Evolutionary conservation across 108 stramenopile genomes (phyloP).

Genomic region (Bacterosira constricta): DNA sequence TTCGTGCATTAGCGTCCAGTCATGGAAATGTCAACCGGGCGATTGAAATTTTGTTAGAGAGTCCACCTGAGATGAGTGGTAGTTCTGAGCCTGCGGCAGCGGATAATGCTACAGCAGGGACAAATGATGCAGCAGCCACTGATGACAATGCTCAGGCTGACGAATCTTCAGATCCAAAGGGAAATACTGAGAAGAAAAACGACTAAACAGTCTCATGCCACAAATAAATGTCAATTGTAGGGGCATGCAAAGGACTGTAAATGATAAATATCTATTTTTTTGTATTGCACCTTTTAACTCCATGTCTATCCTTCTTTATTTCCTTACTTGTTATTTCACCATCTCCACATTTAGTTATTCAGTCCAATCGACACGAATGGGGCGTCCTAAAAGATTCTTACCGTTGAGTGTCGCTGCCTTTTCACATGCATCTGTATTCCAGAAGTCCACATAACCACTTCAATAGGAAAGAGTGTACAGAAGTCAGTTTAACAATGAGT

Average conservation of each 20-base stretch:
- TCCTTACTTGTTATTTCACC: neutral
- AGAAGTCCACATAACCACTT: conserved; percentile 89
- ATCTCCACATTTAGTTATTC: conserved; percentile 55
- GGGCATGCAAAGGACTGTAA: neutral
- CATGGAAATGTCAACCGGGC: conserved; percentile 90
- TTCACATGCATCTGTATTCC: conserved; percentile 89
- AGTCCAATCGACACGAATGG: conserved; percentile 92
- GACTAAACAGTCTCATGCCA: conserved; percentile 37
- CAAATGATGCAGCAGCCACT: conserved; percentile 9
- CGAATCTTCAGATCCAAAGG: conserved; percentile 48
- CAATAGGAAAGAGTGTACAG: conserved; percentile 1
- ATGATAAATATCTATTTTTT: neutral
- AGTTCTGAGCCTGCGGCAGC: conserved; percentile 2
- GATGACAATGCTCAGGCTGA: neutral
- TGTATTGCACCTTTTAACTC: neutral
- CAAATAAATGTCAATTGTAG: neutral
- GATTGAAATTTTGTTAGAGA: conserved; percentile 75
- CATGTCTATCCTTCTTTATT: neutral
- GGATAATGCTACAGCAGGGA: conserved; percentile 6
- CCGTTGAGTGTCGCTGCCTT: conserved; percentile 89
- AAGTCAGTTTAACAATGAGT: neutral
- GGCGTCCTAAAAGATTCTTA: conserved; percentile 85
- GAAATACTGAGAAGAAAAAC: conserved; percentile 68
- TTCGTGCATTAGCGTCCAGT: conserved; percentile 65
- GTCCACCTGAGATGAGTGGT: conserved; percentile 38